Evolutionary conservation across 805 yeast species (phyloP).

Genomic region (Pichia scutulata): DNA sequence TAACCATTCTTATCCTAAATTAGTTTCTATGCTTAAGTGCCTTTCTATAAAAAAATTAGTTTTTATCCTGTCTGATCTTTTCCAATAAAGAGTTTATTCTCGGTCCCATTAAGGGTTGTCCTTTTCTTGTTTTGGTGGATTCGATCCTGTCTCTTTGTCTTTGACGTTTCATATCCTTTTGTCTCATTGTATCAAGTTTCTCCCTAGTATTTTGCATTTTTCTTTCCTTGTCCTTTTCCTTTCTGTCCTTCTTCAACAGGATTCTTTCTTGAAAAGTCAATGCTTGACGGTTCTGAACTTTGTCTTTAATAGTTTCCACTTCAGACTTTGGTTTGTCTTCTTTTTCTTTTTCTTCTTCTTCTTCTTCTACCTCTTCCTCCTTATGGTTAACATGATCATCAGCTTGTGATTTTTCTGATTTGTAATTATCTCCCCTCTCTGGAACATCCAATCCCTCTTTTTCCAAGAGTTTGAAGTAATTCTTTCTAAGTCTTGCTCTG

Average conservation of each 20-base stretch:
- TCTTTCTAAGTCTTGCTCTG: constrained; percentile 72
- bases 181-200: constrained; percentile 27
- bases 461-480: constrained; percentile 71
- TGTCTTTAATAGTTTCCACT: constrained; percentile 28
- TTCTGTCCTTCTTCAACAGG: constrained; percentile 40
- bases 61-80: constrained; percentile 46
- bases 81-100: constrained; percentile 71
- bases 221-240: constrained; percentile 33
- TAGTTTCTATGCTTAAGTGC: neutral
- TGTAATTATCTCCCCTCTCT: constrained; percentile 20
- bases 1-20: no score
- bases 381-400: no score
- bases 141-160: constrained; percentile 35
- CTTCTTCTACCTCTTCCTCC: constrained; percentile 11
- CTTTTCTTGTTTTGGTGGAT: constrained; percentile 51
- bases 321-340: constrained; percentile 15
- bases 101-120: constrained; percentile 91
- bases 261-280: constrained; percentile 37
- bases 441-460: constrained; percentile 58
- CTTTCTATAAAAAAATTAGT: neutral
- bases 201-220: constrained; percentile 33
- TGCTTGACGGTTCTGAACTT: constrained; percentile 14
- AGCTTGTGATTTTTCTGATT: constrained; percentile 15
- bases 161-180: constrained; percentile 36
- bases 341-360: constrained; percentile 10